Base-by-base conservation (phyloP, 768 basidiomycete species). In the Trametes cubensis region DNA sequence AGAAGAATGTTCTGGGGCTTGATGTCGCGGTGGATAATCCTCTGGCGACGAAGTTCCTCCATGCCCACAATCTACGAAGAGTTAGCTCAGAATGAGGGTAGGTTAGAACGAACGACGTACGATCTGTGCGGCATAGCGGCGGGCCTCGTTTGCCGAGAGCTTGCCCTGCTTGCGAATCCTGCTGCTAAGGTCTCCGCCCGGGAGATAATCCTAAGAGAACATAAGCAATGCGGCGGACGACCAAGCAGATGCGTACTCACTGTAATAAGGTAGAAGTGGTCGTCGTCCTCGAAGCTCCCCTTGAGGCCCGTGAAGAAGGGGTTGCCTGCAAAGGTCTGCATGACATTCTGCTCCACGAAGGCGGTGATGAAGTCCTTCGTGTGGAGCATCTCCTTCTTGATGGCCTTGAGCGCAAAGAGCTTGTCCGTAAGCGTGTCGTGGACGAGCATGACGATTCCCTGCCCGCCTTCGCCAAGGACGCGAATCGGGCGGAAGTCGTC, bases 331-430 rank as follows among this genome's bases (percentile, higher is more conserved):
- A 55, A 18, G 59, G 46, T 30, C 58, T 42, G 30, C 56, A 66
- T 41, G 34, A 60, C 41, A 26, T 49, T 39, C 42, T 66, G 61
- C 58, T 66, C 65, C 15, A 60, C 38, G 39, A 53, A 61, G 18
- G 63, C 48, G 7, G 25, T 21, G 18, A 55, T 1, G 13, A 53
- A 38, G 40, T 53, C 5, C 72, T 98, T 95, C 73, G 95, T 95
- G 76, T 95, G 95, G 74, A 98, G 83, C 96, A 96, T 97, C 51
- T 88, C 89, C 79, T 98, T 98, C 75, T 89, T 88, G 73, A 97
- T 76, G 26, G 92, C 91, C 77, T 98, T 98, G 94, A 66, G 97
- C 65, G 88, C 81, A 77, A 97, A 98, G 75, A 28, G 54, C 47
- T 23, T 50, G 26, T 38, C 21, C 20, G 48, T 56, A 2, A 56